Evolutionary conservation across 768 basidiomycete species (phyloP), one percentile per base, ranked within the genome.

Genomic region (Leccinum barrowsii): DNA sequence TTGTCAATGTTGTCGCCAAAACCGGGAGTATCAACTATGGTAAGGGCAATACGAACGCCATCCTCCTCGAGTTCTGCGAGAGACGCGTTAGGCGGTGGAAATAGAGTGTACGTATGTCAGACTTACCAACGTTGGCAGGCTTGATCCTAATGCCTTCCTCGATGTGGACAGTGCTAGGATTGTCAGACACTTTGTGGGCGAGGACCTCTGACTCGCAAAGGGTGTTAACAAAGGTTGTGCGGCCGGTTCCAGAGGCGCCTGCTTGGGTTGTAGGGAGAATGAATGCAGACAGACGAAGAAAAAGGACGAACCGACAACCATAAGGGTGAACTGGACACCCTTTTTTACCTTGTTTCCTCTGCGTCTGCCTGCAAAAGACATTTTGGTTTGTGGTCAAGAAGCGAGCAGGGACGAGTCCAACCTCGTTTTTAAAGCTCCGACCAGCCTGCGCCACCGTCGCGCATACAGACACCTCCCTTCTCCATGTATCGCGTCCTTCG

Each of bases 1-100:
- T 98, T 98, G 80, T 99, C 94, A 70, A 99, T 96, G 70, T 94
- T 95, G 76, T 98, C 94, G 40, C 96, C 97, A 67, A 99, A 99
- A 48, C 97, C 97, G 56, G 97, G 97, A 1, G 97, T 99, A 73
- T 99, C 97, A 28, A 99, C 95, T 61, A 99, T 93, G 46, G 97
- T 98, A 66, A 99, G 80, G 7, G 95, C 94, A 71, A 99, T 97
- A 66, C 97, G 90, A 61, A 98, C 92, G 47, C 97, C 97, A 66
- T 99, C 97, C 74, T 98, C 96, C 67, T 98, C 97, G 60, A 99
- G 86, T 75, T 99, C 97, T 95, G 70, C 17, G 48, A 50, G 50
- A 49, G 42, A 53, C 42, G 50, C 30, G 40, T 61, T 40, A 54
- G 47, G 54, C 21, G 37, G 37, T 26, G 28, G 21, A 42, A 55